Percentiles rank a stretch among this genome's conserved stretches.
Evolutionary conservation across 2,329 filamentous ascomycete species (phyloP).

Genomic region (Myotisia sp.): DNA sequence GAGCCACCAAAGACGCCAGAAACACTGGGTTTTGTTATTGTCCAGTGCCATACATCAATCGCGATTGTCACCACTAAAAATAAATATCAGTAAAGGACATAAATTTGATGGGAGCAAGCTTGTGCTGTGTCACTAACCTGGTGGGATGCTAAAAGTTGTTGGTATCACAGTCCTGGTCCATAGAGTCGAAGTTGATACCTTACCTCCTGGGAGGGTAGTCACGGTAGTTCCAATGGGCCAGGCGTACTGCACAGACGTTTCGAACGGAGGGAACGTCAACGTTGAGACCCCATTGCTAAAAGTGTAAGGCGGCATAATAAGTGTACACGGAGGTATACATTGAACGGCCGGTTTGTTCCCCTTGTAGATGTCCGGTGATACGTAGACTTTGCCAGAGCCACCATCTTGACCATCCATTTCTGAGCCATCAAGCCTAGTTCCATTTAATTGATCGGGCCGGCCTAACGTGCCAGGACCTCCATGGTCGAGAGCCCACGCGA

Average conservation of each 20-base stretch:
- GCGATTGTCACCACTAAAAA: conserved; percentile 2
- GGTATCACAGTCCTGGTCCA: conserved; percentile 1
- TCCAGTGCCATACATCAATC: conserved; percentile 7
- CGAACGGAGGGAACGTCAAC: conserved; percentile 11
- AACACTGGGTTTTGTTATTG: background rate
- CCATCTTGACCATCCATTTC: conserved; percentile 6
- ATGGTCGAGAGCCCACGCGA: conserved; percentile 8
- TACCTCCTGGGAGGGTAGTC: conserved; percentile 8
- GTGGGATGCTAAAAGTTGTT: conserved; percentile 6
- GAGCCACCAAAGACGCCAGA: background rate
- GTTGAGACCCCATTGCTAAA: conserved; percentile 9
- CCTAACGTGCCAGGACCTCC: conserved; percentile 7
- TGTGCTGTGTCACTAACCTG: too few relatives aligned
- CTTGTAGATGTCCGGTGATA: conserved; percentile 11
- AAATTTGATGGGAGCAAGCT: too few relatives aligned
- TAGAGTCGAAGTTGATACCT: conserved; percentile 9
- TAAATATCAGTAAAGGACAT: too few relatives aligned
- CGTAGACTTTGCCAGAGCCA: conserved; percentile 11
- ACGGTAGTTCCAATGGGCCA: conserved; percentile 10
- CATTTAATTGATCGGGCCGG: conserved; percentile 2
- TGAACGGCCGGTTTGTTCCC: conserved; percentile 7
- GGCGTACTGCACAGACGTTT: conserved; percentile 12
- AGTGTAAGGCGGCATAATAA: conserved; percentile 12
- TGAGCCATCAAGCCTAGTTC: conserved; percentile 5
- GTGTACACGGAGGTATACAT: conserved; percentile 13